Percentiles rank a stretch among this genome's conserved stretches.
Conservation (phyloP, 2,329 filamentous ascomycete genomes). For the Fusarium beomiforme region DNA sequence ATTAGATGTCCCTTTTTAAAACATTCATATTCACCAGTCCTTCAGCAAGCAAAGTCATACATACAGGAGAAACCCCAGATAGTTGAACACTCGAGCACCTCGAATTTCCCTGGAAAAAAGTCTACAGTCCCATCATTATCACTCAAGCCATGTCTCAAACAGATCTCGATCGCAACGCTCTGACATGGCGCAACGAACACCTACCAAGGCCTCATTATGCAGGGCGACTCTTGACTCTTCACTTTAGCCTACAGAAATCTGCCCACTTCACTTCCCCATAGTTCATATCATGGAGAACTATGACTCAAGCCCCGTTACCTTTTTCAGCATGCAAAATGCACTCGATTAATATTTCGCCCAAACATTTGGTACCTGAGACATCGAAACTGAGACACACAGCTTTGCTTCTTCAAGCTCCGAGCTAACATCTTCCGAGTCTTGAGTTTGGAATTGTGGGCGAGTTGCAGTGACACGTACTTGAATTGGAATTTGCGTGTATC, state of each 20-base stretch:
- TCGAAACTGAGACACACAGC: conserved; percentile 27
- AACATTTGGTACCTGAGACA: conserved; percentile 24
- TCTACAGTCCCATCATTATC: neutral
- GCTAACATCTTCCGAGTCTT: neutral
- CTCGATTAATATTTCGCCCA: conserved; percentile 7
- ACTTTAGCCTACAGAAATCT: conserved; percentile 2
- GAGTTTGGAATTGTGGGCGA: neutral
- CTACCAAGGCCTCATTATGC: conserved; percentile 15
- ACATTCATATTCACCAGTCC: neutral
- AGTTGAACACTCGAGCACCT: neutral
- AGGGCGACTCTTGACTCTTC: conserved; percentile 12
- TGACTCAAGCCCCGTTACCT: neutral
- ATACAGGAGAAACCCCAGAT: neutral
- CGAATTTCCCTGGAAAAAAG: neutral
- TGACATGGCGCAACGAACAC: neutral
- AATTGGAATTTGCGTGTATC: neutral
- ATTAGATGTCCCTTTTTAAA: neutral
- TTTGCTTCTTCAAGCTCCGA: conserved; percentile 15
- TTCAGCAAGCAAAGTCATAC: neutral
- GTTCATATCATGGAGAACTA: conserved; percentile 1
- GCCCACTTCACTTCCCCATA: conserved; percentile 19
- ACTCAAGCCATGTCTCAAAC: neutral
- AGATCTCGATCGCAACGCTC: conserved; percentile 19
- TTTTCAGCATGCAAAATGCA: neutral
- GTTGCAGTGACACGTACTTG: neutral